A percentile compares a stretch with the other conserved stretches of the same genome.
These are phyloP conservation scores for Trichoderma harzianum DNA, from an alignment of 2,329 filamentous ascomycete genomes.

Conservation along the genomic window DNA sequence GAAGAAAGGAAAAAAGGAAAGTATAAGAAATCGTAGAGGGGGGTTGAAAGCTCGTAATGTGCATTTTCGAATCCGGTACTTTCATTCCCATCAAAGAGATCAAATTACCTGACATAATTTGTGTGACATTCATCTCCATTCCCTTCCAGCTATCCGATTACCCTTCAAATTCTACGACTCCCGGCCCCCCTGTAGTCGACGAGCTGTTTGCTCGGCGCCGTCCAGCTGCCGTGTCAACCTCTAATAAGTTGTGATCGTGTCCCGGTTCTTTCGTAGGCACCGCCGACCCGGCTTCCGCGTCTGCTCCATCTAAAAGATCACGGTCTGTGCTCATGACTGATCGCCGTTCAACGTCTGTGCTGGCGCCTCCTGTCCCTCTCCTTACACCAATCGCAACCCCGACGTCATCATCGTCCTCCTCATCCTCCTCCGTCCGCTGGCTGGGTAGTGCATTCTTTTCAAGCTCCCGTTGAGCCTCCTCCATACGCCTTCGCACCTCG, in stretches of 20 bases:
- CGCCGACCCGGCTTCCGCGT: slow-evolving; percentile 58
- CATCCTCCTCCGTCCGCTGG: slow-evolving; percentile 65
- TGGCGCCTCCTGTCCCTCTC: slow-evolving; percentile 34
- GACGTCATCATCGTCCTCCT: slow-evolving; percentile 61
- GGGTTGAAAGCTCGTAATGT: background rate
- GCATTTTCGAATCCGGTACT: background rate
- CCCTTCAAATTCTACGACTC: slow-evolving; percentile 44
- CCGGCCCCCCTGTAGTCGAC: slow-evolving; percentile 31
- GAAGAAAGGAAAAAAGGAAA: background rate
- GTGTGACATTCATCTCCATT: background rate
- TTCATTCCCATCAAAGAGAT: background rate
- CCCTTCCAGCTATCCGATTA: slow-evolving; percentile 21
- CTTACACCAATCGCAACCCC: slow-evolving; percentile 43
- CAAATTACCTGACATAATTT: background rate
- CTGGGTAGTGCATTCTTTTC: slow-evolving; percentile 74
- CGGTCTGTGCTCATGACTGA: slow-evolving; percentile 65
- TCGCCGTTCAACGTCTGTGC: slow-evolving; percentile 58
- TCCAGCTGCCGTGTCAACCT: slow-evolving; percentile 29
- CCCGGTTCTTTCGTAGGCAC: slow-evolving; percentile 36
- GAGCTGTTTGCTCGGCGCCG: slow-evolving; percentile 28
- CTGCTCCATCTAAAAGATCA: slow-evolving; percentile 70
- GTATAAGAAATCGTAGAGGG: background rate
- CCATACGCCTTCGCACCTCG: slow-evolving; percentile 88
- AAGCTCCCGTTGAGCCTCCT: slow-evolving; percentile 88
- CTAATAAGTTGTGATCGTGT: slow-evolving; percentile 34